Conservation (phyloP, 192 early-diverging fungal genomes). For the Coemansia sp. region DNA sequence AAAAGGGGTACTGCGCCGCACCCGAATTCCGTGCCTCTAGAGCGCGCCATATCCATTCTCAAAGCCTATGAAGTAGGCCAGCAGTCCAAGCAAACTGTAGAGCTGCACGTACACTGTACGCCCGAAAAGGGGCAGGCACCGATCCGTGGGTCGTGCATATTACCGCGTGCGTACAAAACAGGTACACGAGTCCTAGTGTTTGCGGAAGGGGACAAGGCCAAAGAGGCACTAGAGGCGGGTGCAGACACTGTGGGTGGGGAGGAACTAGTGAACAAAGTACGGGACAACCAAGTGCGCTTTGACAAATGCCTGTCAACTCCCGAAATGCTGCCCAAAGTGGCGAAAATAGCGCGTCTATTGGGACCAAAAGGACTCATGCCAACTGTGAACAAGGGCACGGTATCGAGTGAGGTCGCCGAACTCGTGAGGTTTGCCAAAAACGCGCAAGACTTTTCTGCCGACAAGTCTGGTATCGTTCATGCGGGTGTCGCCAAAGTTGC, state of each 20-base stretch:
- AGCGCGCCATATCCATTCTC: conserved; percentile 53
- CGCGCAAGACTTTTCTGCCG: conserved; percentile 72
- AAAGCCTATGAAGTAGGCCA: conserved; percentile 68
- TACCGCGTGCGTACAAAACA: conserved; percentile 65
- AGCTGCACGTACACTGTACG: conserved; percentile 68
- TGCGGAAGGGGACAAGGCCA: conserved; percentile 80
- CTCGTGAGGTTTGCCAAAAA: conserved; percentile 64
- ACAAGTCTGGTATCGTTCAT: conserved; percentile 71
- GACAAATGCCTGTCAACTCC: conserved; percentile 87
- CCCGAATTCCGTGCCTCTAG: conserved; percentile 53
- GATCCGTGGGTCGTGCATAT: conserved; percentile 72
- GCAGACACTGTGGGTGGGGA: conserved; percentile 82
- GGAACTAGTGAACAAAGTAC: conserved; percentile 74
- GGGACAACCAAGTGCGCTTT: conserved; percentile 65
- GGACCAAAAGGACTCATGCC: conserved; percentile 98
- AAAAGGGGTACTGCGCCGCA: conserved; percentile 21
- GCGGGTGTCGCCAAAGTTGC: conserved; percentile 51
- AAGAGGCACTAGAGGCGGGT: conserved; percentile 75
- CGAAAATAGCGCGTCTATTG: conserved; percentile 82
- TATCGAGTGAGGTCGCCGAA: conserved; percentile 69
- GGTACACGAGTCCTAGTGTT: conserved; percentile 69
- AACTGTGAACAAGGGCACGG: conserved; percentile 78
- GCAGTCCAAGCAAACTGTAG: conserved; percentile 57
- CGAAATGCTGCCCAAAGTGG: conserved; percentile 82
- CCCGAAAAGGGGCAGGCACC: conserved; percentile 77